Base-by-base conservation (phyloP, 495 filamentous ascomycete genomes). In the Aspergillus cavernicola region DNA sequence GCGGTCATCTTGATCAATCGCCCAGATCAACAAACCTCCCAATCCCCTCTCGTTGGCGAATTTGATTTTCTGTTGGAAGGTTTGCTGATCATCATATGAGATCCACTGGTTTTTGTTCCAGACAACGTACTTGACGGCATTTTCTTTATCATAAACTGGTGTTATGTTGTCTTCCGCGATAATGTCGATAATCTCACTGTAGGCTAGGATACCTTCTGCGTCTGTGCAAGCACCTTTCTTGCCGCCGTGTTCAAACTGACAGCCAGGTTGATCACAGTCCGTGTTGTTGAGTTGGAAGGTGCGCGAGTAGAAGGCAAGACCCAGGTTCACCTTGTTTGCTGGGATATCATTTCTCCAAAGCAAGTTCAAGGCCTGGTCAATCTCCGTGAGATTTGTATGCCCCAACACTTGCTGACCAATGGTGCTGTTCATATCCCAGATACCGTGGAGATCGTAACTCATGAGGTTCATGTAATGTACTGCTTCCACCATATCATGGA, bases 321-420 rank as follows among this genome's bases (percentile, higher is more conserved):
- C 80, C 7, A 83, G 44, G 46, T 61, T 65, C 5, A 85, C 62
- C 47, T 77, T 68, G 0, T 47, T 50, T 0, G 80, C 56, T 8
- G 54, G 56, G 6, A 85, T 63, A 12, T 72, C 61, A 52, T 69
- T 69, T 11, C 81, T 57, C 4, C 77, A 19, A 0, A 67, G 68
- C 0, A 58, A 9, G n/a, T 57, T 22, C 11, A 58, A 33, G 3
- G 55, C 53, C 31, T 22, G 20, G n/a, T 80, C 51, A 38, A 85
- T 83, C 60, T 83, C 81, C 1, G 81, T 84, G 0, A 82, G 49
- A 42, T 85, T 84, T 1, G 80, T 80, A 50, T 85, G 81, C 11
- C 53, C 55, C 2, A 51, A 22, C 10, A 61, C 57, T 5, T 43
- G 38, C 0, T 33, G 18, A 12, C 40, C 31, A 16, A 45, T 45